A percentile compares a stretch with the other conserved stretches of the same genome.
Conservation (phyloP, 495 filamentous ascomycete species). For the Cercophora samala region DNA sequence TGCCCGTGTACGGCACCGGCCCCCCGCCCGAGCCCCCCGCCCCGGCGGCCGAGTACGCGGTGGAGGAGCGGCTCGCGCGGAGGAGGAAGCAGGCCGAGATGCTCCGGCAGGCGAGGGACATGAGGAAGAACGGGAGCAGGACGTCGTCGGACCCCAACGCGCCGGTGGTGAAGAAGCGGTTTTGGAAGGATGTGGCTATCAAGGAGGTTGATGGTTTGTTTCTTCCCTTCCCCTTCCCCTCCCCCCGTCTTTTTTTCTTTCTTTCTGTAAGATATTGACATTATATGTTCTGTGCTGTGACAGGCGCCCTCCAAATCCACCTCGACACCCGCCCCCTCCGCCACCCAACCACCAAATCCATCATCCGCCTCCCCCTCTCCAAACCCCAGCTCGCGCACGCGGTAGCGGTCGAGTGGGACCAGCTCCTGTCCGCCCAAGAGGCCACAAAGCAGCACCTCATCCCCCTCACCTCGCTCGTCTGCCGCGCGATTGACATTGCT, state of each 20-base stretch:
- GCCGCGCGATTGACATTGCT: slow-evolving; percentile 75
- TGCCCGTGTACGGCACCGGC: slow-evolving; percentile 71
- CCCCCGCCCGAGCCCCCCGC: slow-evolving; percentile 71
- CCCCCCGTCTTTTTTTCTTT: too few species aligned
- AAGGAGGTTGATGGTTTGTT: slow-evolving; percentile 48
- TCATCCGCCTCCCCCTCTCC: slow-evolving; percentile 65
- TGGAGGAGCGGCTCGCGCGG: slow-evolving; percentile 39
- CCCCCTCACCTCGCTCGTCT: slow-evolving; percentile 80
- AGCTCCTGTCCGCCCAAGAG: slow-evolving; percentile 71
- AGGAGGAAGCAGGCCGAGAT: slow-evolving; percentile 53
- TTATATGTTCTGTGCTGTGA: neutral
- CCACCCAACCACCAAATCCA: slow-evolving; percentile 59
- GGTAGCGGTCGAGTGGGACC: slow-evolving; percentile 90
- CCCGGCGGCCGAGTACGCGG: slow-evolving; percentile 1
- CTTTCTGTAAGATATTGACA: too few species aligned
- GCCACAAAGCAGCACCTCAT: slow-evolving; percentile 77
- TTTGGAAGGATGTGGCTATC: slow-evolving; percentile 80
- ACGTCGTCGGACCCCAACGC: slow-evolving; percentile 13
- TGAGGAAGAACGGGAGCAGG: slow-evolving; percentile 22
- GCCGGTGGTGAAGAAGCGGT: slow-evolving; percentile 58
- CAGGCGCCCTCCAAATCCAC: slow-evolving; percentile 67
- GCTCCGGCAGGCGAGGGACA: slow-evolving; percentile 45
- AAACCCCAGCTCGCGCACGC: slow-evolving; percentile 83
- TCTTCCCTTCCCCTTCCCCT: neutral
- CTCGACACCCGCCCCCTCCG: slow-evolving; percentile 81